phyloP scores from a whole-genome alignment of 2,329 filamentous ascomycete species.

The Alternaria panax region DNA sequence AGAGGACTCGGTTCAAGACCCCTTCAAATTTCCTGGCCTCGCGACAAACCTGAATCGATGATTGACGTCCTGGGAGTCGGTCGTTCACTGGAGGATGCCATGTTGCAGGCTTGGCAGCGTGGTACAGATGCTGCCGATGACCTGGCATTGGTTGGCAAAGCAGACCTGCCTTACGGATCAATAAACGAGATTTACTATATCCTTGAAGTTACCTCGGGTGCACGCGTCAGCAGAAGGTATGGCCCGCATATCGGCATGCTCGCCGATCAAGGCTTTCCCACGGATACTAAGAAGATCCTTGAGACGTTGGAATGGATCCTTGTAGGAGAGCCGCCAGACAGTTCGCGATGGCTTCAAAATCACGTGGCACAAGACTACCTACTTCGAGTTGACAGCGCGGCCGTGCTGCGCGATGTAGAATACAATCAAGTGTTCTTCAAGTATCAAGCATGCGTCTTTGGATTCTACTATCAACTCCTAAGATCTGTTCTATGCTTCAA shows the following conservation, averaged over 20 bases:
- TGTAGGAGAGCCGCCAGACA: not conserved
- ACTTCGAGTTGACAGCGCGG: not conserved
- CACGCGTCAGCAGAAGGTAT: not conserved
- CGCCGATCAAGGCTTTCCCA: not conserved
- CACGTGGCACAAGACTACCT: not conserved
- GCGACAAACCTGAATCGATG: not conserved
- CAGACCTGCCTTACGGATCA: not conserved
- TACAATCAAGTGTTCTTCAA: not conserved
- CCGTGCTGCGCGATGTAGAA: accelerated
- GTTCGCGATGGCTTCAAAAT: not conserved
- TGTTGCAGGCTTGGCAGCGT: not conserved
- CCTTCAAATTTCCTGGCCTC: conserved; percentile 1
- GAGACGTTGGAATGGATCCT: not conserved
- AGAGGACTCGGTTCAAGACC: not conserved
- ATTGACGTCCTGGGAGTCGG: not conserved
- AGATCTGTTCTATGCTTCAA: not conserved
- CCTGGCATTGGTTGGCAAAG: not conserved
- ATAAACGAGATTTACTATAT: not conserved
- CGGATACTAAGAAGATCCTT: not conserved
- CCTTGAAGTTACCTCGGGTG: not conserved
- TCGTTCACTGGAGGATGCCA: not conserved
- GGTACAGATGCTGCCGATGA: not conserved
- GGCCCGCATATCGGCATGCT: not conserved
- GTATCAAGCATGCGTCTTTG: not conserved
- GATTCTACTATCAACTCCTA: not conserved